Evolutionary conservation across 2,329 filamentous ascomycete species (phyloP).

Genomic region (Emmonsiellopsis sp.): DNA sequence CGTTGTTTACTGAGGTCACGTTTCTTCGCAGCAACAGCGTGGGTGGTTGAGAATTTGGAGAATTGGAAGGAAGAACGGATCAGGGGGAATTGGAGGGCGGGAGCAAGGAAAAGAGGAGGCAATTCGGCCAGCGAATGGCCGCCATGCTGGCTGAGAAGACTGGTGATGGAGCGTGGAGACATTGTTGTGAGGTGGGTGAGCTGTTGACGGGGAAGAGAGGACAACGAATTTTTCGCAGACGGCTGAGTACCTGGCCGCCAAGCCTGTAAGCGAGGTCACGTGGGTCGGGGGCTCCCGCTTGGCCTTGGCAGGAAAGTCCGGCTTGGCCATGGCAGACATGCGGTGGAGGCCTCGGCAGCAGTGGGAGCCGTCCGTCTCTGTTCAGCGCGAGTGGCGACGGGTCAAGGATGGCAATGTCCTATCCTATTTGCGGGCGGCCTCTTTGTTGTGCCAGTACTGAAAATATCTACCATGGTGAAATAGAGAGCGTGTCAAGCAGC

Average conservation of each 20-base stretch:
- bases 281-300: conserved; percentile 6
- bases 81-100: conserved; percentile 17
- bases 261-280: conserved; percentile 14
- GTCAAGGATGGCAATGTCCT: too few species aligned
- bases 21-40: conserved; percentile 34
- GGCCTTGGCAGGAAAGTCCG: too few species aligned
- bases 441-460: too few species aligned
- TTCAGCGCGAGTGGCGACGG: too few species aligned
- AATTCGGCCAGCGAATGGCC: conserved; percentile 26
- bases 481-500: too few species aligned
- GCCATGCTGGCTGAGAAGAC: conserved; percentile 25
- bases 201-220: neutral
- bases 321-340: too few species aligned
- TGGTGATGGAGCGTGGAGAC: conserved; percentile 27
- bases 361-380: too few species aligned
- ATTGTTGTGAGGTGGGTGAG: conserved; percentile 15
- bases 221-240: conserved; percentile 3
- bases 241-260: neutral
- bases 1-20: conserved; percentile 72
- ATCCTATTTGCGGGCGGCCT: too few species aligned
- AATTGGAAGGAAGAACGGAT: conserved; percentile 4
- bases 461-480: too few species aligned
- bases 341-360: too few species aligned
- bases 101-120: conserved; percentile 36
- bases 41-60: conserved; percentile 13